Conservation (phyloP, 176 grass and related monocot species). For the Oryza coarctata region DNA sequence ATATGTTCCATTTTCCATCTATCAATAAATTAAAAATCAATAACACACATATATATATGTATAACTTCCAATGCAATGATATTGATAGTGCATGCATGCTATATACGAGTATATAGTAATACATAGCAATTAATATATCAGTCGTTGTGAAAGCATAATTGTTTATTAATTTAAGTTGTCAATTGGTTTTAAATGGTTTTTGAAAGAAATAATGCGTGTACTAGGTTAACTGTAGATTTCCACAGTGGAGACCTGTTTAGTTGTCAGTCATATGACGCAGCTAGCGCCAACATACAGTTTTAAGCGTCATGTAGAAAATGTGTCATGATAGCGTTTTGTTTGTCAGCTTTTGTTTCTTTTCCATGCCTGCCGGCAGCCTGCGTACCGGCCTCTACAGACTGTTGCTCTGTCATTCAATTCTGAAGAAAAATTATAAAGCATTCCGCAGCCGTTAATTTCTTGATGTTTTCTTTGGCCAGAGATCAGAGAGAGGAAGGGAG, state of each 20-base stretch:
- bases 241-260: constrained; percentile 46
- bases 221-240: constrained; percentile 30
- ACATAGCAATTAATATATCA: too few relatives aligned
- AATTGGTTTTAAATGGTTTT: background rate
- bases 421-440: constrained; percentile 11
- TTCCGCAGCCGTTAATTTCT: background rate
- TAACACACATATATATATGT: background rate
- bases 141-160: background rate
- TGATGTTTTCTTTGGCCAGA: background rate
- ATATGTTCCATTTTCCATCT: background rate
- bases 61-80: background rate
- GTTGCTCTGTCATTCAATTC: constrained; percentile 23
- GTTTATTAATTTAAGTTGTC: background rate
- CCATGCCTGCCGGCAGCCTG: constrained; percentile 24
- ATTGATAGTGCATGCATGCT: too few relatives aligned
- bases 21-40: too few relatives aligned
- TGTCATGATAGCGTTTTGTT: constrained; percentile 38
- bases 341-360: constrained; percentile 29
- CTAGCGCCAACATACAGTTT: constrained; percentile 33
- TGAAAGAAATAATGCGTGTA: constrained; percentile 9
- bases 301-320: constrained; percentile 25
- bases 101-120: too few relatives aligned
- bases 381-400: background rate
- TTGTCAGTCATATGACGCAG: constrained; percentile 39
- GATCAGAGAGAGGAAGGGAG: background rate